phyloP scores from a whole-genome alignment of 2,329 filamentous ascomycete genomes.

The Colletotrichum australisinense region DNA sequence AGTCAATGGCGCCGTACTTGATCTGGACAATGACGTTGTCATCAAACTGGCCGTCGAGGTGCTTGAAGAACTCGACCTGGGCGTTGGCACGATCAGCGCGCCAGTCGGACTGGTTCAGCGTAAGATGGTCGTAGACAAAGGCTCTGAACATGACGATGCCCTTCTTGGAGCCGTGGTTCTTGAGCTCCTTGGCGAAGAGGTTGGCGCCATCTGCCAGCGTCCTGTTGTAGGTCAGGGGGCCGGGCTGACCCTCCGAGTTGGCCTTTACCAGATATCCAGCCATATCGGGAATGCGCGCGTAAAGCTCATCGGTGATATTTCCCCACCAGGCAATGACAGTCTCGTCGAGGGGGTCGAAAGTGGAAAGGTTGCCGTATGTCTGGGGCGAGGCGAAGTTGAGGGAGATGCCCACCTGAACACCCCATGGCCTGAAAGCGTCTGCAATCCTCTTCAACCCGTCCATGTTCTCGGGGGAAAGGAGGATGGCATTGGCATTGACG shows the following conservation, averaged over 20 bases:
- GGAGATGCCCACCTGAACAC: conserved; percentile 73
- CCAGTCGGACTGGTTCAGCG: conserved; percentile 68
- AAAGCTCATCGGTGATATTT: conserved; percentile 68
- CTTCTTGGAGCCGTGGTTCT: conserved; percentile 58
- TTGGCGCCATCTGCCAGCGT: conserved; percentile 77
- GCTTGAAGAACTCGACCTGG: conserved; percentile 74
- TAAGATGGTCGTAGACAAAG: conserved; percentile 71
- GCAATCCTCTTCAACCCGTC: conserved; percentile 72
- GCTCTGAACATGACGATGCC: conserved; percentile 78
- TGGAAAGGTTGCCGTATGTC: conserved; percentile 64
- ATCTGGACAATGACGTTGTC: conserved; percentile 79
- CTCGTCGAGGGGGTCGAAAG: conserved; percentile 73
- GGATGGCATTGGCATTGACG: conserved; percentile 73
- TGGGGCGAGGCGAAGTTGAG: conserved; percentile 76
- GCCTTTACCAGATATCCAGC: conserved; percentile 78
- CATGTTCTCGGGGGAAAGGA: conserved; percentile 68
- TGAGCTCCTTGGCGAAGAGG: conserved; percentile 70
- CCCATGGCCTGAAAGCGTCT: conserved; percentile 74
- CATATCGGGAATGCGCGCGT: conserved; percentile 72
- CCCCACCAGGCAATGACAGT: conserved; percentile 72
- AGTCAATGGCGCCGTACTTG: conserved; percentile 81
- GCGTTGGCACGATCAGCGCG: conserved; percentile 76
- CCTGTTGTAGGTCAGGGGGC: conserved; percentile 76
- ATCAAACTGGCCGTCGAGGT: conserved; percentile 73
- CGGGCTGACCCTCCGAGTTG: conserved; percentile 78